Evolutionary conservation across 768 basidiomycete species (phyloP).

Genomic region (Rhodotorula babjevae): DNA sequence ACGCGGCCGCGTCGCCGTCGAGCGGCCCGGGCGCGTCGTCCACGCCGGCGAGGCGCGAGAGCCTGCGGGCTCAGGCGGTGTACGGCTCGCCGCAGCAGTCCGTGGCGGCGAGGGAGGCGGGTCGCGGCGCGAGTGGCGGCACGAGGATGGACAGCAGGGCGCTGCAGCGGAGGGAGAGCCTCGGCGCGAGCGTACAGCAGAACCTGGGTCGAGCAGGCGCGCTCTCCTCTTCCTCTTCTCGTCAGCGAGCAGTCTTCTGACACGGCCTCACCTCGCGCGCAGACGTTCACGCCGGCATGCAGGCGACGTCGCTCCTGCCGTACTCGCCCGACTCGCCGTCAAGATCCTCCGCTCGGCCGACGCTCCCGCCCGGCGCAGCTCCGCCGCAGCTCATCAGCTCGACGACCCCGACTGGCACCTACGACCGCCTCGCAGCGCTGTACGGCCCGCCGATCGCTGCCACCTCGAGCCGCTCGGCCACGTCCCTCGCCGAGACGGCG

Average conservation of each 20-base stretch:
- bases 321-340: no score
- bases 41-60: neutral
- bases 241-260: no score
- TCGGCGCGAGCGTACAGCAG: neutral
- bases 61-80: neutral
- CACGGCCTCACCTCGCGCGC: no score
- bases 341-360: neutral
- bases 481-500: neutral
- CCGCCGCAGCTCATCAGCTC: neutral
- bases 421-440: constrained; percentile 7
- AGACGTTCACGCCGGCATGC: no score
- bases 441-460: neutral
- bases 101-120: neutral
- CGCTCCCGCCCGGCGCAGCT: neutral
- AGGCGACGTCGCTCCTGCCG: no score
- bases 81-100: neutral
- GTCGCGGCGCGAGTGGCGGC: neutral
- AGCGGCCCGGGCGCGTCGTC: no score
- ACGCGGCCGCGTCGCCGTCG: neutral
- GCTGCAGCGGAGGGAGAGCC: neutral
- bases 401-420: neutral
- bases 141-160: neutral
- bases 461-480: neutral
- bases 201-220: no score
- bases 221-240: no score